Evolutionary conservation across 108 stramenopile species (phyloP).

Genomic region (Nitzschia sp.): DNA sequence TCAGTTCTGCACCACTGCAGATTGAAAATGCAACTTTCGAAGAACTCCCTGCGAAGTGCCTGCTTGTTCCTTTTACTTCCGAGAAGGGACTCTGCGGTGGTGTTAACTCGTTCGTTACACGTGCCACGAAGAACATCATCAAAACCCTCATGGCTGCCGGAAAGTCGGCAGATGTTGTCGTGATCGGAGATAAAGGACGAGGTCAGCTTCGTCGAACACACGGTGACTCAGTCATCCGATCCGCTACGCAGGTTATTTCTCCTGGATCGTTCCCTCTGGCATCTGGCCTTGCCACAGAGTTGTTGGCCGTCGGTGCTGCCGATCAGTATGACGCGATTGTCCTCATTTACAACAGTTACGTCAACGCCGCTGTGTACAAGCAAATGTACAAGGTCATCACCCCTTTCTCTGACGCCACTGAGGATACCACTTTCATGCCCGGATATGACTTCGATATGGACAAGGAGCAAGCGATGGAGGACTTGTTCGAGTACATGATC

Average conservation of each 20-base stretch:
- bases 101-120: constrained; percentile 95
- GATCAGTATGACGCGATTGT: constrained; percentile 84
- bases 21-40: constrained; percentile 78
- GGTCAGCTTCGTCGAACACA: constrained; percentile 82
- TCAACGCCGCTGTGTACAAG: constrained; percentile 84
- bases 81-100: constrained; percentile 99
- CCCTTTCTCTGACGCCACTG: constrained; percentile 66
- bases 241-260: constrained; percentile 75
- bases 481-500: constrained; percentile 94
- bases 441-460: constrained; percentile 97
- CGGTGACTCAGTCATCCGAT: constrained; percentile 61
- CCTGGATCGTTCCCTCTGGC: constrained; percentile 86
- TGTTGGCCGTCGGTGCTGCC: constrained; percentile 72
- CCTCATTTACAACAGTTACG: constrained; percentile 82
- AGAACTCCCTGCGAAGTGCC: constrained; percentile 83
- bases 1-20: constrained; percentile 55
- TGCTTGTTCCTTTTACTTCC: constrained; percentile 93
- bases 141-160: constrained; percentile 67
- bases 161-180: constrained; percentile 85
- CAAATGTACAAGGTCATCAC: constrained; percentile 88
- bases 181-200: constrained; percentile 99
- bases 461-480: constrained; percentile 90
- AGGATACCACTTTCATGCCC: constrained; percentile 63
- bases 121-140: constrained; percentile 65
- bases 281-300: constrained; percentile 78